Evolutionary conservation across 1,284 basidiomycete species (phyloP).

Genomic region (Puccinia polysora): DNA sequence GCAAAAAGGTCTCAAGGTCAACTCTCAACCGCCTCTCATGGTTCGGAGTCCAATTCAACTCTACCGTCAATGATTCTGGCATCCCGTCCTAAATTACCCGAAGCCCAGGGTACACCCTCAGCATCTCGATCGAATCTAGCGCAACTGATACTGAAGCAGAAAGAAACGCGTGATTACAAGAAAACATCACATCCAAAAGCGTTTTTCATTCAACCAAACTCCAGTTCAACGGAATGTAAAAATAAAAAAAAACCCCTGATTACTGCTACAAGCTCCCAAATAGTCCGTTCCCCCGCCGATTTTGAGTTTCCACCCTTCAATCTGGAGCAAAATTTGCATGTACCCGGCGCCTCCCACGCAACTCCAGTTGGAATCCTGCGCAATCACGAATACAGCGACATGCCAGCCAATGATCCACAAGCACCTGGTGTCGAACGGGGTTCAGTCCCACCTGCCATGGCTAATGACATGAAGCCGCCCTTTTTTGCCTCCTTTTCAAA

Average conservation of each 20-base stretch:
- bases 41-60: not conserved
- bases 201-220: slow-evolving; percentile 19
- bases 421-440: not conserved
- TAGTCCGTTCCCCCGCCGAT: slow-evolving; percentile 18
- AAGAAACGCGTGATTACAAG: slow-evolving; percentile 17
- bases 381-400: not conserved
- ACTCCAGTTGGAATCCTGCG: slow-evolving; percentile 2
- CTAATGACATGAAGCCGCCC: not conserved
- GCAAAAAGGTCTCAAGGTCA: not conserved
- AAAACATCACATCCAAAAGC: slow-evolving; percentile 24
- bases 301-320: slow-evolving; percentile 22
- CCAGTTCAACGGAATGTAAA: not conserved
- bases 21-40: not conserved
- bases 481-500: not conserved
- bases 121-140: slow-evolving; percentile 6
- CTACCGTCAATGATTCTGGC: slow-evolving; percentile 1
- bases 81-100: not conserved
- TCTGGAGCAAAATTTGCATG: not conserved
- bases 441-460: not conserved
- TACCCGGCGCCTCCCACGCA: not conserved
- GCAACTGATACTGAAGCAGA: slow-evolving; percentile 14
- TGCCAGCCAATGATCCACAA: not conserved
- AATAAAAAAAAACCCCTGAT: not conserved
- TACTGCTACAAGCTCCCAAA: slow-evolving; percentile 28
- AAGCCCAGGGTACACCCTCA: not conserved